Evolutionary conservation across 805 yeast genomes (phyloP).

Genomic region (Wickerhamiella australiensis): DNA sequence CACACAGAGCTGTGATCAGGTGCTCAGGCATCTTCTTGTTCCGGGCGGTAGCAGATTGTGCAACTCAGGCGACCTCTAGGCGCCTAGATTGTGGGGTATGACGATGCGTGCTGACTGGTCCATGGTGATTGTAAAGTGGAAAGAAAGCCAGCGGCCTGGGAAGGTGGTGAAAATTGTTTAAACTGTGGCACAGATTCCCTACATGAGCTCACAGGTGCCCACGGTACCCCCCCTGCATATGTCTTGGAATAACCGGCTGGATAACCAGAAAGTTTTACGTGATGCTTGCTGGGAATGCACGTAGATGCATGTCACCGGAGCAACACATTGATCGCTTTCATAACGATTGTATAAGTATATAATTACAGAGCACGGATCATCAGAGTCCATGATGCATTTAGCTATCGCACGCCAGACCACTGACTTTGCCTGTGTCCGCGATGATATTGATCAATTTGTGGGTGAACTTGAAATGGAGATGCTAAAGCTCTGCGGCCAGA

Average conservation of each 20-base stretch:
- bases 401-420: background rate
- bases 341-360: background rate
- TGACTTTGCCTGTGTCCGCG: background rate
- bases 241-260: background rate
- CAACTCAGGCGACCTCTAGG: background rate
- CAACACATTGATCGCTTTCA: background rate
- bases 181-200: background rate
- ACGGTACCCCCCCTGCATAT: background rate
- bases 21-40: too few species aligned
- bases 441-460: conserved; percentile 5
- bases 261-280: background rate
- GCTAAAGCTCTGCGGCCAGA: background rate
- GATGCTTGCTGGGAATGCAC: background rate
- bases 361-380: background rate
- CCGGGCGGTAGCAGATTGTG: too few species aligned
- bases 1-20: too few species aligned
- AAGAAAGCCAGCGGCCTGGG: too few species aligned
- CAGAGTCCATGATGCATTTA: background rate
- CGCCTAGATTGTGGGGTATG: background rate
- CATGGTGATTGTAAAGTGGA: too few species aligned
- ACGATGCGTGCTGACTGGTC: background rate
- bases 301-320: background rate
- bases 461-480: conserved; percentile 4
- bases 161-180: too few species aligned
- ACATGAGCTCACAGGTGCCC: background rate